These are phyloP conservation scores for Aspergillus jensenii DNA, from an alignment of 2,329 filamentous ascomycete species.

Conservation along the genomic window DNA sequence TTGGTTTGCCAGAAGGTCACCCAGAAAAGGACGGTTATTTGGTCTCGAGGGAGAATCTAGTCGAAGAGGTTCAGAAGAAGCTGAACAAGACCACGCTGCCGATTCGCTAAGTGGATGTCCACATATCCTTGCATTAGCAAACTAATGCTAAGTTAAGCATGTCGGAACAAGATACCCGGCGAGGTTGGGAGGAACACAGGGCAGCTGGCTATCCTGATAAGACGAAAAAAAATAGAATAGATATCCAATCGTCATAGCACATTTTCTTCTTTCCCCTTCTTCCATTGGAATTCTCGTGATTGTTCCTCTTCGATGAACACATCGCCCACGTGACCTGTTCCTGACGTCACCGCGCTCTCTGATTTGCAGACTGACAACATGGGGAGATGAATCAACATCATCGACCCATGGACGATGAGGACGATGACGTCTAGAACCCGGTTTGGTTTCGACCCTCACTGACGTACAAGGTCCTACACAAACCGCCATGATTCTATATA, in stretches of 20 bases:
- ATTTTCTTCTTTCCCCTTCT: not conserved
- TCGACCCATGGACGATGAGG: not conserved
- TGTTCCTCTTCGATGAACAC: not conserved
- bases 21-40: conserved; percentile 86
- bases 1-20: conserved; percentile 76
- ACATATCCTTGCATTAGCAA: not conserved
- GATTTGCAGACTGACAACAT: not conserved
- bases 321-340: not conserved
- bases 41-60: conserved; percentile 42
- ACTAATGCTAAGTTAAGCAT: not conserved
- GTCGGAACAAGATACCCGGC: not conserved
- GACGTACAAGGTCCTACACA: not conserved
- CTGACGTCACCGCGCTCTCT: conserved; percentile 1
- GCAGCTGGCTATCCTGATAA: conserved; percentile 16
- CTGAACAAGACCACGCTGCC: conserved; percentile 6
- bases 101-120: not conserved
- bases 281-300: not conserved
- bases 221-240: conserved; percentile 9
- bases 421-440: conserved; percentile 4
- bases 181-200: conserved; percentile 6
- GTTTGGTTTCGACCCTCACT: not conserved
- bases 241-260: conserved; percentile 7
- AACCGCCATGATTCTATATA: conserved; percentile 5
- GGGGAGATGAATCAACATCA: not conserved
- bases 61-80: conserved; percentile 9